Evolutionary conservation across 2,329 filamentous ascomycete species (phyloP).

Genomic region (Exophiala aquamarina): DNA sequence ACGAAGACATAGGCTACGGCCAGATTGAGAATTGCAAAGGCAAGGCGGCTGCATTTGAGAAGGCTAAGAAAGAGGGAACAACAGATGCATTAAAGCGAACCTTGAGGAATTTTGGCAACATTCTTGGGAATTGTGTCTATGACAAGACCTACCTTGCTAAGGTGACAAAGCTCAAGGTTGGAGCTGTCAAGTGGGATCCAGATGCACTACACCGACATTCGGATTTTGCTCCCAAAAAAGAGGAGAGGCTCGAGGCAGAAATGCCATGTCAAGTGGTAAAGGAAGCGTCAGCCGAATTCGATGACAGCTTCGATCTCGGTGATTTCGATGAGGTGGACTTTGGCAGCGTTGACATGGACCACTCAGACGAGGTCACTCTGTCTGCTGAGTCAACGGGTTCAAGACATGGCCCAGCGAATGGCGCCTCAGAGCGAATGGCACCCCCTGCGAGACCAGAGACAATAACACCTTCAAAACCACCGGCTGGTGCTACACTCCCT

Average conservation of each 20-base stretch:
- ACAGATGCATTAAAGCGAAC: slow-evolving; percentile 92
- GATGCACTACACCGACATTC: slow-evolving; percentile 78
- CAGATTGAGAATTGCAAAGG: slow-evolving; percentile 95
- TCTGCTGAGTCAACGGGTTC: slow-evolving; percentile 34
- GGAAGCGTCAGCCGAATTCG: slow-evolving; percentile 28
- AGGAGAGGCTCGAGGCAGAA: slow-evolving; percentile 40
- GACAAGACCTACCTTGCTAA: slow-evolving; percentile 91
- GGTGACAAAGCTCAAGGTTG: slow-evolving; percentile 84
- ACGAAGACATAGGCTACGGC: slow-evolving; percentile 96
- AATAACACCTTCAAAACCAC: slow-evolving; percentile 25
- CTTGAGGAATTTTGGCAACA: slow-evolving; percentile 88
- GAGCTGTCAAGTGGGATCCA: slow-evolving; percentile 74
- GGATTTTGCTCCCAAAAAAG: slow-evolving; percentile 65
- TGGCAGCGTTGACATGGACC: slow-evolving; percentile 65
- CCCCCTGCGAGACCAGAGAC: slow-evolving; percentile 12
- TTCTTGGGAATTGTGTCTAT: slow-evolving; percentile 97
- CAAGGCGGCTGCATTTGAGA: slow-evolving; percentile 95
- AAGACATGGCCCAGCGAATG: slow-evolving; percentile 21
- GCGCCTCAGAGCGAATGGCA: slow-evolving; percentile 14
- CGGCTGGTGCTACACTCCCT: background rate
- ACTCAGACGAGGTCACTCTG: slow-evolving; percentile 74
- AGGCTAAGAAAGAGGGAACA: slow-evolving; percentile 96
- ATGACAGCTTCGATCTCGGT: slow-evolving; percentile 40
- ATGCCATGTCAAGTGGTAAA: slow-evolving; percentile 2
- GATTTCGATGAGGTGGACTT: slow-evolving; percentile 79